Base-by-base conservation (phyloP, 148 eudicot genomes). In the Pharnaceum exiguum region DNA sequence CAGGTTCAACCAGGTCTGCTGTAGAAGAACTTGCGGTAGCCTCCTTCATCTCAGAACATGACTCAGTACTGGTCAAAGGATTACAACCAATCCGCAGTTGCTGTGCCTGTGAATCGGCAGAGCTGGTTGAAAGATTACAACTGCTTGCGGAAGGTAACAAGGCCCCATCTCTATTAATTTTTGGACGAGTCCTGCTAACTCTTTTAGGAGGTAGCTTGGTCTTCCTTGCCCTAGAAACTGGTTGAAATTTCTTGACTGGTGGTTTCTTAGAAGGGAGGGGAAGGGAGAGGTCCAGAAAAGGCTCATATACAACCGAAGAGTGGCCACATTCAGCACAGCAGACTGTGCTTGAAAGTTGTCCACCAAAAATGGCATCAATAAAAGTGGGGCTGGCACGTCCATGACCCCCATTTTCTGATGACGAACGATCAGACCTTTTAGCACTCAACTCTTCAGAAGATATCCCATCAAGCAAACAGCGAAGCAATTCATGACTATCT, bases 401-500 rank as follows among this genome's bases (percentile, higher is more conserved):
- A 56, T 77, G 40, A 29, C 23, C 50, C 15, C 46, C 72, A 50
- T 69, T 71, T 29, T 66, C 86, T 39, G 52, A 25, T 35, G 71
- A 61, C 48, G 63, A 49, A 13, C 43, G 53, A 25, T 15, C 46
- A 26, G 52, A 66, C 35, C 77, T 82, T 62, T 64, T 78, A 15
- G 76, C 68, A 43, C 57, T 47, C 55, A 72, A 59, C 45, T 83
- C 88, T 78, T 93, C 98, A 5, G 66, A 70, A 27, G 80, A 71
- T 60, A 85, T 71, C 33, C 86, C 95, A 76, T 93, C 98, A 59
- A 93, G 88, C 79, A 93, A 78, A 69, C 70, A 88, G 23, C 84
- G 95, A 46, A 93, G 95, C 61, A 93, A 66, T 64, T 93, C 98
- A 55, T 93, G 98, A 66, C 98, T 93, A 72, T 93, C 98, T 37